A percentile compares a stretch with the other conserved stretches of the same genome.
Conservation (phyloP, 805 yeast genomes). For the Monosporozyma aerobia region DNA sequence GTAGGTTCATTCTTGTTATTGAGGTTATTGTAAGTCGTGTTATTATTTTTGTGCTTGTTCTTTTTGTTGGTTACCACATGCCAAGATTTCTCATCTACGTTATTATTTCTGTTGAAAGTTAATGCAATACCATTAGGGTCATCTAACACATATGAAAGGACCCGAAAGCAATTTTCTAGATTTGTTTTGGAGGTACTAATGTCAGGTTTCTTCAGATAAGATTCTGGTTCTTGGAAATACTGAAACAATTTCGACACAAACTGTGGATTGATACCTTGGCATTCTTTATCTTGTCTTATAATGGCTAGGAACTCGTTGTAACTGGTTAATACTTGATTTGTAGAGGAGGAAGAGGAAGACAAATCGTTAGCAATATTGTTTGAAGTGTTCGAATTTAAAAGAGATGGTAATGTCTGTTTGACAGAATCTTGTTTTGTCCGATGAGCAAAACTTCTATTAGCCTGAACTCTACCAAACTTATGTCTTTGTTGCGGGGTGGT, state of each 20-base stretch:
- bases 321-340: neutral
- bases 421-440: neutral
- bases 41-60: neutral
- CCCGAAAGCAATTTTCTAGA: neutral
- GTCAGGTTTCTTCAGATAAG: neutral
- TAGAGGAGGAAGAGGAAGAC: neutral
- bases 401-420: neutral
- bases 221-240: neutral
- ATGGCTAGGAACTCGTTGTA: neutral
- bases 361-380: neutral
- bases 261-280: neutral
- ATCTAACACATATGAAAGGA: neutral
- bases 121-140: neutral
- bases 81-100: neutral
- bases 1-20: neutral
- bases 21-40: neutral
- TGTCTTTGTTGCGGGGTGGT: neutral
- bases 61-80: neutral
- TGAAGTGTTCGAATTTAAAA: neutral
- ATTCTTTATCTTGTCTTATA: neutral
- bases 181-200: neutral
- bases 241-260: neutral
- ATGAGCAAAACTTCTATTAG: slow-evolving; percentile 2
- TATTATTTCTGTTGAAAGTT: neutral
- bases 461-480: slow-evolving; percentile 1